Evolutionary conservation across 331 rosid genomes (phyloP).

Genomic region (Cydonia oblonga): DNA sequence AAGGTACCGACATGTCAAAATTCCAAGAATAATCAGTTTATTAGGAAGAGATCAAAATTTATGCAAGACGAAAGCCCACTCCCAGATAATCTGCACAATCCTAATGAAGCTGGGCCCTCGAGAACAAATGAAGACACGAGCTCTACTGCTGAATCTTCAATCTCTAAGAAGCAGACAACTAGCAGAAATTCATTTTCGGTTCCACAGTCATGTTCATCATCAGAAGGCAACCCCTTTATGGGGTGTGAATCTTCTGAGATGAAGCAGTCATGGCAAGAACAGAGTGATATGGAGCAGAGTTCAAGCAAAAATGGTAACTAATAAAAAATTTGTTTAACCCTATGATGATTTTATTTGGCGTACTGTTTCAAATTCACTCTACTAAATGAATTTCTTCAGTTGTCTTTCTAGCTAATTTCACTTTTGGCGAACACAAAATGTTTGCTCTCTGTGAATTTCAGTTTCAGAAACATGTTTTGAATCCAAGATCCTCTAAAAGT

Average conservation of each 20-base stretch:
- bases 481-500: too few species aligned
- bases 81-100: conserved; percentile 11
- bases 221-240: conserved; percentile 8
- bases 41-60: conserved; percentile 41
- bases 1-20: conserved; percentile 60
- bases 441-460: neutral
- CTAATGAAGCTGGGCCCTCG: conserved; percentile 19
- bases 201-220: conserved; percentile 58
- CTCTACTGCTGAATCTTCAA: conserved; percentile 81
- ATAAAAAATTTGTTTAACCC: too few species aligned
- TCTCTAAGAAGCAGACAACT: conserved; percentile 53
- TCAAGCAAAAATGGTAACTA: conserved; percentile 44
- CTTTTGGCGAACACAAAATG: neutral
- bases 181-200: conserved; percentile 59
- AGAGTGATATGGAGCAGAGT: conserved; percentile 39
- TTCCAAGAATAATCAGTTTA: conserved; percentile 18
- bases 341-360: neutral
- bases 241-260: conserved; percentile 37
- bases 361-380: neutral
- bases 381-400: neutral
- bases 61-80: conserved; percentile 29
- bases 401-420: neutral
- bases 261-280: conserved; percentile 36
- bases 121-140: conserved; percentile 44
- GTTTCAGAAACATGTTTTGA: neutral